Percentiles rank a stretch among this genome's conserved stretches.
Evolutionary conservation across 306 rosid genomes (phyloP).

Genomic region (Cotoneaster glaucophyllus): DNA sequence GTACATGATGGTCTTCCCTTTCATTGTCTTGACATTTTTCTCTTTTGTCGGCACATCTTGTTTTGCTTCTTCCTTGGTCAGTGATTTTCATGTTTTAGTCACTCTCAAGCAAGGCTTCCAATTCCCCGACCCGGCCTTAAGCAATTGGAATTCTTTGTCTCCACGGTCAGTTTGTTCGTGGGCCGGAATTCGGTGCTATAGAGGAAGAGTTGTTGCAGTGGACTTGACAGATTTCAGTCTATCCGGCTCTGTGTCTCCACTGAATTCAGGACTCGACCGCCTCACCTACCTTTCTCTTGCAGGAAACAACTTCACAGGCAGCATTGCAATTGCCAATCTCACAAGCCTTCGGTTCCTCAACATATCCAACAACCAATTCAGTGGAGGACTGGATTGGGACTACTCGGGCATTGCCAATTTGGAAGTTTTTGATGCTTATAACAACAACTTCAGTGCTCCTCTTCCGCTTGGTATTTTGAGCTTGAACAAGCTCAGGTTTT

Average conservation of each 20-base stretch:
- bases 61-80: slow-evolving; percentile 46
- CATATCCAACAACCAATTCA: slow-evolving; percentile 67
- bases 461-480: slow-evolving; percentile 54
- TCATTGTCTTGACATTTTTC: slow-evolving; percentile 43
- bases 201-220: slow-evolving; percentile 50
- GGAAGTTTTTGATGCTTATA: slow-evolving; percentile 64
- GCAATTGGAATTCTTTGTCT: slow-evolving; percentile 46
- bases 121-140: slow-evolving; percentile 45
- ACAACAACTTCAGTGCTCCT: slow-evolving; percentile 63
- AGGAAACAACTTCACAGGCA: slow-evolving; percentile 69
- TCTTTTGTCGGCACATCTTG: slow-evolving; percentile 45
- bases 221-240: slow-evolving; percentile 60
- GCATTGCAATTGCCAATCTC: slow-evolving; percentile 46
- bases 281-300: slow-evolving; percentile 61
- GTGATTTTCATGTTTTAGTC: slow-evolving; percentile 54
- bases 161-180: slow-evolving; percentile 64
- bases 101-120: slow-evolving; percentile 54
- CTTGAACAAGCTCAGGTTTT: slow-evolving; percentile 46
- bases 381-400: slow-evolving; percentile 58
- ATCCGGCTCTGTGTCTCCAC: slow-evolving; percentile 55
- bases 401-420: slow-evolving; percentile 42
- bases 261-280: slow-evolving; percentile 46
- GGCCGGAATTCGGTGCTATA: slow-evolving; percentile 55
- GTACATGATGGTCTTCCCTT: slow-evolving; percentile 41
- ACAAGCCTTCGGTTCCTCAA: slow-evolving; percentile 53